These are phyloP conservation scores for Penicillium simplicissimum DNA, from an alignment of 495 filamentous ascomycete genomes.

Conservation along the genomic window DNA sequence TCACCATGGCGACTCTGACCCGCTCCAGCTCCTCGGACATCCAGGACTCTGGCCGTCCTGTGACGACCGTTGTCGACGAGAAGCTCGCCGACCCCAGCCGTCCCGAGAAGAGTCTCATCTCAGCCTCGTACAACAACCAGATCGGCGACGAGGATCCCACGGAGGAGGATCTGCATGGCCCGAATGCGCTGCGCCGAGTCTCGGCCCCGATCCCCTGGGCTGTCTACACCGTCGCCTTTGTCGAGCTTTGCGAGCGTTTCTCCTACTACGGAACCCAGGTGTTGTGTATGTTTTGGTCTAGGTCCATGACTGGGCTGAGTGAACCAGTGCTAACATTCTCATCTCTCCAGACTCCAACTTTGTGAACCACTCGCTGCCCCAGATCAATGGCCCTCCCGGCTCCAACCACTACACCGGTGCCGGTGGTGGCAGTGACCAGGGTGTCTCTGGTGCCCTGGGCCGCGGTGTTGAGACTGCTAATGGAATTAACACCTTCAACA, in stretches of 20 bases:
- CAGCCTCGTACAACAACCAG: slow-evolving; percentile 9
- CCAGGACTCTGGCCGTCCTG: slow-evolving; percentile 1
- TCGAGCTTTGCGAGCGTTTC: slow-evolving; percentile 33
- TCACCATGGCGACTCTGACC: slow-evolving; percentile 15
- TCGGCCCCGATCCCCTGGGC: slow-evolving; percentile 29
- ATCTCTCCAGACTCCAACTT: slow-evolving; percentile 21
- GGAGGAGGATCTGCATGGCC: slow-evolving; percentile 17
- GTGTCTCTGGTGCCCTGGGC: slow-evolving; percentile 28
- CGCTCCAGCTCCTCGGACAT: slow-evolving; percentile 17
- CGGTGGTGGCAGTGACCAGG: slow-evolving; percentile 20
- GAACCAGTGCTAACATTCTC: background rate
- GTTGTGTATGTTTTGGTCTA: slow-evolving; percentile 14
- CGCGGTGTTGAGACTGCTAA: slow-evolving; percentile 23
- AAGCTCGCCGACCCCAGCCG: slow-evolving; percentile 4
- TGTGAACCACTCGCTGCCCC: slow-evolving; percentile 27
- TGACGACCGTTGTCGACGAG: slow-evolving; percentile 1
- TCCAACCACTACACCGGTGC: slow-evolving; percentile 27
- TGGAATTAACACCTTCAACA: slow-evolving; percentile 50
- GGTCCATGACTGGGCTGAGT: background rate
- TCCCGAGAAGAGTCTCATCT: slow-evolving; percentile 23
- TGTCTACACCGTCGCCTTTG: slow-evolving; percentile 28
- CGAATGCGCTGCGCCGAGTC: slow-evolving; percentile 22
- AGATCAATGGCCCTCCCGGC: slow-evolving; percentile 21
- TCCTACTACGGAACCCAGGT: slow-evolving; percentile 32
- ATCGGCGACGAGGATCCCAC: slow-evolving; percentile 26